Percentiles rank a stretch among this genome's conserved stretches.
These are phyloP conservation scores for Pleoardoris graminearum DNA, from an alignment of 2,329 filamentous ascomycete genomes.

Conservation along the genomic window DNA sequence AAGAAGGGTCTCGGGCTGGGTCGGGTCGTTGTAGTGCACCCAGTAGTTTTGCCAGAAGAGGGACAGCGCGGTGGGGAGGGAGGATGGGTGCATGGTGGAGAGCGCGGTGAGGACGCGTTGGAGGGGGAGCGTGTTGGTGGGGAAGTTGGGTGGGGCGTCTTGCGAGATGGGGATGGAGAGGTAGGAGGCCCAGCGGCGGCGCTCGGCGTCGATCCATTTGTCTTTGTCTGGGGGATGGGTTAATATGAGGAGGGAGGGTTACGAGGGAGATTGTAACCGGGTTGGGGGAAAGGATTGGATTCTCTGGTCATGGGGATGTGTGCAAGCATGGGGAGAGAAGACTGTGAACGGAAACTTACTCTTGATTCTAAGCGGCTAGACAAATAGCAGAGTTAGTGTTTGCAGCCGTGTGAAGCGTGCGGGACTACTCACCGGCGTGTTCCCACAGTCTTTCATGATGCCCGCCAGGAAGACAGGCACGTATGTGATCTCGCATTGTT, in stretches of 20 bases:
- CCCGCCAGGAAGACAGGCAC: conserved; percentile 64
- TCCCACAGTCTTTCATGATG: conserved; percentile 60
- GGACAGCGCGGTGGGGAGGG: conserved; percentile 48
- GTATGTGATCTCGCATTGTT: conserved; percentile 58
- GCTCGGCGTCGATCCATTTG: conserved; percentile 59
- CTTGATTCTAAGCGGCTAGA: conserved; percentile 1
- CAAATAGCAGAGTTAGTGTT: no score
- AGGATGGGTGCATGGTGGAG: conserved; percentile 46
- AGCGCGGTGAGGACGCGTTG: conserved; percentile 59
- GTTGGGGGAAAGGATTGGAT: neutral
- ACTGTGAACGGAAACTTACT: neutral
- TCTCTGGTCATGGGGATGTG: no score
- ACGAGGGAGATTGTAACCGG: neutral
- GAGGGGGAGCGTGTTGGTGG: conserved; percentile 54
- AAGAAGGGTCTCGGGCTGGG: conserved; percentile 50
- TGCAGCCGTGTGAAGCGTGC: no score
- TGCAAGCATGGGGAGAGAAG: neutral
- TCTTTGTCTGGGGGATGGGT: conserved; percentile 57
- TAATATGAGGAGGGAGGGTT: conserved; percentile 10
- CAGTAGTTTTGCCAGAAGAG: conserved; percentile 58
- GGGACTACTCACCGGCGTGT: conserved; percentile 53
- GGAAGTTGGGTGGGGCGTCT: conserved; percentile 55
- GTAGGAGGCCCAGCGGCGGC: conserved; percentile 56
- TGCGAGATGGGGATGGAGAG: conserved; percentile 59
- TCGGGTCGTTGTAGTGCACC: conserved; percentile 53